A percentile compares a stretch with the other conserved stretches of the same genome.
Evolutionary conservation across 2,329 filamentous ascomycete genomes (phyloP).

Genomic region (Cordyceps javanica): DNA sequence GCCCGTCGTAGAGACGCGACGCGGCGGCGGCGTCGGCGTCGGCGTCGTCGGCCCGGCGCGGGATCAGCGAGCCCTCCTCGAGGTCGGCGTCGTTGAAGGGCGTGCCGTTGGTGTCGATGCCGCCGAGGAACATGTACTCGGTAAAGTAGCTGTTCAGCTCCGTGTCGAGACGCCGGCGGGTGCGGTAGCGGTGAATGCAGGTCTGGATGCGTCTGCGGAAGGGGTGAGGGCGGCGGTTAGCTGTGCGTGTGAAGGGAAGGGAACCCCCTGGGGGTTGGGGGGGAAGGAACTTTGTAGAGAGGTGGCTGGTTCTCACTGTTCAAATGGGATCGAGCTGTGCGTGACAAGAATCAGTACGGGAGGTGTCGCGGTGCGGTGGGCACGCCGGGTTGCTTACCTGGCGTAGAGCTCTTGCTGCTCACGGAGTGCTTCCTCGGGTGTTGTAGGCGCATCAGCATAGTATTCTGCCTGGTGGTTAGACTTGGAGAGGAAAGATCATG

Average conservation of each 20-base stretch:
- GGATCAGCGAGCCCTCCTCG: constrained; percentile 50
- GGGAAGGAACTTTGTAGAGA: no score
- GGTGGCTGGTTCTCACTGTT: not conserved
- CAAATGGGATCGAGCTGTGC: not conserved
- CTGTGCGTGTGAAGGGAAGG: not conserved
- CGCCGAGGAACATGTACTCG: constrained; percentile 78
- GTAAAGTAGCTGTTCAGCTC: constrained; percentile 61
- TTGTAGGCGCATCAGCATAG: constrained; percentile 74
- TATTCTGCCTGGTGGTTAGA: constrained; percentile 44
- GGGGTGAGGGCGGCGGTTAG: not conserved
- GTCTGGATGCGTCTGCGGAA: constrained; percentile 72
- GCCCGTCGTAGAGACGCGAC: constrained; percentile 43
- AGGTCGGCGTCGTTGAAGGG: constrained; percentile 57
- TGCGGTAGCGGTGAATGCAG: constrained; percentile 75
- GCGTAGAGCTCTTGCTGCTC: constrained; percentile 63
- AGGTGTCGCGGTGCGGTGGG: not conserved
- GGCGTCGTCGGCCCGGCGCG: not conserved
- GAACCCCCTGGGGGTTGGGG: no score
- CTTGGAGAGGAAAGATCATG: not conserved
- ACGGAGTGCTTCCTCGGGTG: constrained; percentile 58
- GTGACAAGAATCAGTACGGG: not conserved
- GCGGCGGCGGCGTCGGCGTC: constrained; percentile 24
- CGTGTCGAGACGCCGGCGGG: constrained; percentile 65
- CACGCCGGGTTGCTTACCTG: constrained; percentile 37
- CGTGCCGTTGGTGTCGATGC: constrained; percentile 55